phyloP scores from a whole-genome alignment of 768 basidiomycete genomes.

The Podaxis sp. region DNA sequence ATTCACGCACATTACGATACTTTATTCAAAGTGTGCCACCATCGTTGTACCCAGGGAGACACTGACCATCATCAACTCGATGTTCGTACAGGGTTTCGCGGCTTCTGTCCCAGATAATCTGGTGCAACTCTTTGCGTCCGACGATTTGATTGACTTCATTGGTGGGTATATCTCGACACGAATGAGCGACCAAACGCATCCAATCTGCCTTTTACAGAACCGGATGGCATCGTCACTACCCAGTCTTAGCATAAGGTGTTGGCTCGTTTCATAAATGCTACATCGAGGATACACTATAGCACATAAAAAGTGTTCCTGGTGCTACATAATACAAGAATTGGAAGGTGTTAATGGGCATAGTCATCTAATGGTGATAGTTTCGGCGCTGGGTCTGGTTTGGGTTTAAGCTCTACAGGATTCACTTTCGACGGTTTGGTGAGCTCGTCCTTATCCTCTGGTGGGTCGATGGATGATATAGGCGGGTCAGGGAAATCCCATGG shows the following conservation, averaged over 20 bases:
- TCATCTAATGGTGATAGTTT: background rate
- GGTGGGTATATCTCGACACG: slow-evolving; percentile 31
- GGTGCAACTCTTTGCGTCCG: slow-evolving; percentile 32
- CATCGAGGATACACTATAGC: background rate
- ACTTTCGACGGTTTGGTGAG: background rate
- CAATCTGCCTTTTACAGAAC: slow-evolving; percentile 32
- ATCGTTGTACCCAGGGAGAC: background rate
- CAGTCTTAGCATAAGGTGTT: slow-evolving; percentile 24
- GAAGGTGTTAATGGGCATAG: background rate
- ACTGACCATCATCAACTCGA: background rate
- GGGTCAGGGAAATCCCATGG: slow-evolving; percentile 74
- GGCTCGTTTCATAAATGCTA: background rate
- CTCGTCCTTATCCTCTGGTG: slow-evolving; percentile 18
- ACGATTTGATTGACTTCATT: slow-evolving; percentile 44
- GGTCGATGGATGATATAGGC: slow-evolving; percentile 20
- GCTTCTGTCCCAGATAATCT: slow-evolving; percentile 27
- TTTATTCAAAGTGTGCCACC: slow-evolving; percentile 33
- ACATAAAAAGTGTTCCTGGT: background rate
- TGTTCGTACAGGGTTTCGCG: slow-evolving; percentile 27
- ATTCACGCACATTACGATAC: slow-evolving; percentile 39
- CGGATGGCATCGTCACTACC: slow-evolving; percentile 40
- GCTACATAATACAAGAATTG: background rate
- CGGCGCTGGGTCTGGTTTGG: background rate
- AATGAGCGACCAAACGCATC: background rate
- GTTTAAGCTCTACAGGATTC: background rate